Conservation (phyloP, 257 asterid genomes). For the Solanum chiquidenum region DNA sequence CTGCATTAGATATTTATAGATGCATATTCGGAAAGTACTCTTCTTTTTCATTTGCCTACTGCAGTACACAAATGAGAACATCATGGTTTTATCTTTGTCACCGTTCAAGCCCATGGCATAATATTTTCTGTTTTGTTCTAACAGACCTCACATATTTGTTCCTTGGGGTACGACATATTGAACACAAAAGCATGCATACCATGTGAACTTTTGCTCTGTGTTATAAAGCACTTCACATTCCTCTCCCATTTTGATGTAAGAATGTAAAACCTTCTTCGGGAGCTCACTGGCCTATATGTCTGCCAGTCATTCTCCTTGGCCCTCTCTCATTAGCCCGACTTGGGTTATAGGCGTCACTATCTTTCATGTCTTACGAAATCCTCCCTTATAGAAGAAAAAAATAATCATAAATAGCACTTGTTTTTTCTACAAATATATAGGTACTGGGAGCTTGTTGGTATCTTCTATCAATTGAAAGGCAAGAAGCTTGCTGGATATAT, state of each 20-base stretch:
- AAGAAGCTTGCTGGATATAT: conserved; percentile 84
- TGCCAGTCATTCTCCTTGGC: background rate
- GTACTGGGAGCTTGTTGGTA: conserved; percentile 90
- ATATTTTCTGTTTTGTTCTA: background rate
- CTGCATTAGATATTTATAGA: background rate
- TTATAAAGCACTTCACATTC: background rate
- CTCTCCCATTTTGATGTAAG: background rate
- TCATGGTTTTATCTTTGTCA: background rate
- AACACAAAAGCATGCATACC: background rate
- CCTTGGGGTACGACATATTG: background rate
- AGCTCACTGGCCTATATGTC: background rate
- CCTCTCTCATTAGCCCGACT: background rate
- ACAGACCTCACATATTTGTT: background rate
- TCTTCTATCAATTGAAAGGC: conserved; percentile 82
- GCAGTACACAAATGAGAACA: background rate
- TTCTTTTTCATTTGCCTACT: background rate
- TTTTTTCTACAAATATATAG: conserved; percentile 14
- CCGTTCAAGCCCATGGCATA: background rate
- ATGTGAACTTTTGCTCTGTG: background rate
- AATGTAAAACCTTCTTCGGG: background rate
- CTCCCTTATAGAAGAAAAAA: background rate
- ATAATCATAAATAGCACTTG: background rate
- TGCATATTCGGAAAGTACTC: background rate
- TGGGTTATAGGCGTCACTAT: background rate
- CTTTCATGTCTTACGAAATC: background rate